Conservation (phyloP, 305 asterid genomes). For the Solanum hybrid region DNA sequence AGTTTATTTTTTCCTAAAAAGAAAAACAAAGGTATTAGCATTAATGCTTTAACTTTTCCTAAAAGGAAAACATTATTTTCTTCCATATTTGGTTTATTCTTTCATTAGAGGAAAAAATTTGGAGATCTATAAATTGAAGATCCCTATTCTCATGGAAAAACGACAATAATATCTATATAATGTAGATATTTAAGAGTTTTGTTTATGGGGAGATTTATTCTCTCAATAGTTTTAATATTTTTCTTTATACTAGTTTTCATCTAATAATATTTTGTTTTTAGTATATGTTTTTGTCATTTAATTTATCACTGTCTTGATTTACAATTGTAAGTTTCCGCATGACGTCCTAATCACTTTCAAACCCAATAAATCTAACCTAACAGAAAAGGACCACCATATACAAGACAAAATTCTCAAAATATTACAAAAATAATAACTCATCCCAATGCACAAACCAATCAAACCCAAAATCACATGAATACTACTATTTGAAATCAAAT, state of each 20-base stretch:
- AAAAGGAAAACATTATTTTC: not conserved
- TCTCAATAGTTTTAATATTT: not conserved
- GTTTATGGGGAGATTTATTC: too few species aligned
- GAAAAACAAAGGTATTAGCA: too few species aligned
- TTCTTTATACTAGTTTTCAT: not conserved
- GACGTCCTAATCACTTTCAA: not conserved
- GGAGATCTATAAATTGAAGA: not conserved
- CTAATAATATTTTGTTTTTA: too few species aligned
- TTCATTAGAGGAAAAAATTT: too few species aligned
- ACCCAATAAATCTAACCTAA: not conserved
- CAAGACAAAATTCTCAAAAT: not conserved
- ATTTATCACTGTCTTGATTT: not conserved
- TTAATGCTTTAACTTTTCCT: too few species aligned
- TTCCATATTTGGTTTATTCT: too few species aligned
- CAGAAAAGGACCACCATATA: not conserved
- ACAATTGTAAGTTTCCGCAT: not conserved
- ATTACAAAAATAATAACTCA: not conserved
- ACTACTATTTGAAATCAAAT: not conserved
- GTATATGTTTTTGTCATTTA: not conserved
- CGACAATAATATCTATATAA: not conserved
- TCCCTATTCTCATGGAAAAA: not conserved
- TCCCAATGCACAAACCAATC: not conserved
- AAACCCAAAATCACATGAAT: not conserved
- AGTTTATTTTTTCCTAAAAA: too few species aligned
- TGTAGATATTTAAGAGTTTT: too few species aligned